A percentile compares a stretch with the other conserved stretches of the same genome.
These are phyloP conservation scores for Ajuga chamaepitys DNA, from an alignment of 257 asterid genomes.

Conservation along the genomic window DNA sequence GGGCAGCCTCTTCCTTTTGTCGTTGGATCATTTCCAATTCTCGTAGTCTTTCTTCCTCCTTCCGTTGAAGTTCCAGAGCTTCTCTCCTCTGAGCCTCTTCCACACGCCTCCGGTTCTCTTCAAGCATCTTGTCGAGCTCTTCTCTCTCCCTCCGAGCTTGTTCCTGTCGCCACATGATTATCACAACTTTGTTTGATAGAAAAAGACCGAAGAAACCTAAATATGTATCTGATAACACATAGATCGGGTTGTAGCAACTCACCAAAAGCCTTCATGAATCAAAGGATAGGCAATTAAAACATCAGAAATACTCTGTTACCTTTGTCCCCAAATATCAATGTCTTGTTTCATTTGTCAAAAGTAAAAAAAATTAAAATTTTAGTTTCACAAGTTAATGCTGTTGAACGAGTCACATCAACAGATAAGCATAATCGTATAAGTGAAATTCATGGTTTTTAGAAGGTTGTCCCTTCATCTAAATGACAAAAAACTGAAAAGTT, in stretches of 20 bases:
- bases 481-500: no score
- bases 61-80: conserved; percentile 70
- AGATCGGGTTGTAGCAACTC: not conserved
- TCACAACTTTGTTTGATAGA: not conserved
- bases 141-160: conserved; percentile 89
- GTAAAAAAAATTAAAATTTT: no score
- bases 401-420: no score
- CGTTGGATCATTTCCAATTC: conserved; percentile 82
- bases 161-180: conserved; percentile 39
- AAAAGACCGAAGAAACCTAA: not conserved
- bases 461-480: no score
- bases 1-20: conserved; percentile 80
- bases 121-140: conserved; percentile 91
- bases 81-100: conserved; percentile 87
- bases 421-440: no score
- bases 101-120: conserved; percentile 82
- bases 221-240: not conserved
- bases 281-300: not conserved
- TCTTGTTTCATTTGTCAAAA: no score
- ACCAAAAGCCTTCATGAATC: not conserved
- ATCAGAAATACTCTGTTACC: not conserved
- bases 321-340: no score
- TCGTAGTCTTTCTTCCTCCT: conserved; percentile 79
- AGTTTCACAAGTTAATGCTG: no score
- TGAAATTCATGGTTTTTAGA: no score